phyloP scores from a whole-genome alignment of 305 asterid species.

The Lippia alba region DNA sequence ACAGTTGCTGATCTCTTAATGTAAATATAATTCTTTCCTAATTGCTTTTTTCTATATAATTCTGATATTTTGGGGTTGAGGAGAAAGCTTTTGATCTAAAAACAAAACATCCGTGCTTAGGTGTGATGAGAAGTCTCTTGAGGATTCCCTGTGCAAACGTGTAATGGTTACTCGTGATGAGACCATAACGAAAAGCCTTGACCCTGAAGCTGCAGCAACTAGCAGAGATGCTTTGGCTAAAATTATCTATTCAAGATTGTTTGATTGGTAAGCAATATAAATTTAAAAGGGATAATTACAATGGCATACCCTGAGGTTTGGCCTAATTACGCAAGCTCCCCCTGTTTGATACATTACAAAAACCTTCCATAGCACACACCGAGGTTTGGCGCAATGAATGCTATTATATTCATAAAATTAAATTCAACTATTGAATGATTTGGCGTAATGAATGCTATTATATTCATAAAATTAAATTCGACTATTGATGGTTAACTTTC shows the following conservation, averaged over 20 bases:
- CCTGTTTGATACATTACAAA: too few relatives aligned
- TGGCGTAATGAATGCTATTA: too few relatives aligned
- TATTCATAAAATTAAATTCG: too few relatives aligned
- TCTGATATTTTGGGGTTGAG: constrained; percentile 22
- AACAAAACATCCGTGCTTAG: constrained; percentile 34
- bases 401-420: too few relatives aligned
- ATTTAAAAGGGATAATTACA: neutral
- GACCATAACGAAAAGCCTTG: constrained; percentile 71
- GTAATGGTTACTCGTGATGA: constrained; percentile 84
- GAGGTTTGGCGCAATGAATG: too few relatives aligned
- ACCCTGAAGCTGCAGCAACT: constrained; percentile 63
- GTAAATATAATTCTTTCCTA: constrained; percentile 34
- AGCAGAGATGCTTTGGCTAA: constrained; percentile 83
- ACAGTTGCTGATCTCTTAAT: constrained; percentile 74
- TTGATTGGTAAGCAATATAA: constrained; percentile 65
- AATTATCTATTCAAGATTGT: constrained; percentile 72
- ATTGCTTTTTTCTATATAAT: constrained; percentile 18
- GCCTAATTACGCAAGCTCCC: too few relatives aligned
- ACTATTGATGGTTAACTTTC: too few relatives aligned
- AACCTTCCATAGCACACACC: too few relatives aligned
- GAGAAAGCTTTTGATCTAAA: constrained; percentile 39
- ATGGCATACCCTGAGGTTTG: too few relatives aligned
- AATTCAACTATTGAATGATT: too few relatives aligned
- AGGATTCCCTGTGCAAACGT: constrained; percentile 75
- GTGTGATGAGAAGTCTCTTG: constrained; percentile 71